Evolutionary conservation across 192 early-diverging fungal genomes (phyloP), one percentile per base, ranked within the genome.

Genomic region (Spinellus fusiger): DNA sequence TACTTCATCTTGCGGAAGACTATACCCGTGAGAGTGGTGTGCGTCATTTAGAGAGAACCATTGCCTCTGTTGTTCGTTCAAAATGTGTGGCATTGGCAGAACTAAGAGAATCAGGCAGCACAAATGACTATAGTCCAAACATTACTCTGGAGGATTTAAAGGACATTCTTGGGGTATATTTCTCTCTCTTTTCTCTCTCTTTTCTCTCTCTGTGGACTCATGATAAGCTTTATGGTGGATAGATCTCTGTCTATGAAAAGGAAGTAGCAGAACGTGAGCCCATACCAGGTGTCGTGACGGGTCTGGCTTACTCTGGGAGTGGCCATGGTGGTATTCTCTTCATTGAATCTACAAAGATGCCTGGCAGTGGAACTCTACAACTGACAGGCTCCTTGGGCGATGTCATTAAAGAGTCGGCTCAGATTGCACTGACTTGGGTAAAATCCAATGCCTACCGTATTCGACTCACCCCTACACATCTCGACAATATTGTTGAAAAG

Each of bases 21-120:
- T 93, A 91, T 71, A 91, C 89, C 15, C 77, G 90, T 33, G 92
- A 93, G 69, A 82, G 82, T 25, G 92, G 92, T 8, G 92, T 93
- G 0, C 81, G 92, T 50, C 82, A 73, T 28, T 64, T 93, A 8
- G 86, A 93, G 54, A 76, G 89, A 29, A 77, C 86, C 34, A 76
- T 93, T 48, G 92, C 82, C 31, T 64, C 83, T 2, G 72, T 93
- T 16, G 84, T 85, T 44, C 78, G 91, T 20, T 69, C 81, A 18
- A 70, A 89, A 51, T 86, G 87, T 20, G 84, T 91, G 10, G 78
- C 86, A 57, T 83, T 79, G 62, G 83, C 86, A 0, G 77, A 86
- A 47, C 56, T 74, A 5, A 73, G 73, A 32, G 85, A 93, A 31
- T 48, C 56, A n/a, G 54, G 2, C n/a, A 47, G 22, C 20, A 31